Evolutionary conservation across 1,284 basidiomycete genomes (phyloP), one percentile per base, ranked within the genome.

Genomic region (Heterobasidion occidentale): DNA sequence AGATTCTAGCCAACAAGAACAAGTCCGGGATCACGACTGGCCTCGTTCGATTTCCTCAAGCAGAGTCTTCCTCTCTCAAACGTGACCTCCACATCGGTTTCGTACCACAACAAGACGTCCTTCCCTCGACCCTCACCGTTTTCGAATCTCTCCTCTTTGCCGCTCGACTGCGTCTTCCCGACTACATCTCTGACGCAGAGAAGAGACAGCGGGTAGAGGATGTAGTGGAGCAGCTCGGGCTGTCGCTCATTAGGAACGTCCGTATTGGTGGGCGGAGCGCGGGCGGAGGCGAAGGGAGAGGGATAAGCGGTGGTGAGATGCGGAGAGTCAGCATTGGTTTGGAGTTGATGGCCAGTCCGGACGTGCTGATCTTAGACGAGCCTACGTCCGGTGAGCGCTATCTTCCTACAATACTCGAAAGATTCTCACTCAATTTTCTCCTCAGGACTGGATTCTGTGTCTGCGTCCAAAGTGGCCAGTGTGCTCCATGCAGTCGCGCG

Each of bases 291-390:
- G 86, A 88, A 67, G 78, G 81, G 57, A 77, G 90, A 52, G 88
- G 92, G 1, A 92, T 94, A 48, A 90, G 87, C 57, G 92, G 92
- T 14, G 92, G 92, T 19, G 92, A 94, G 70, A 89, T 88, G 75
- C 79, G 90, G 46, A 77, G 92, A 46, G 83, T 95, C 15, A 88
- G 84, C 54, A 94, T 95, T 58, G 92, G 92, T 8, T 76, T 92
- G 55, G 88, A 92, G 64, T 75, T 94, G 27, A 86, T 94, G 53
- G 86, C 88, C 0, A 75, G 81, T 36, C 92, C 92, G 0, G 90
- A 92, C 64, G 77, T 94, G 7, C 70, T 94, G 48, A 81, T 94
- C 33, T 75, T 94, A 27, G 92, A 95, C 67, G 91, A 91, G 64
- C 90, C 90, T 7, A 92, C 90, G 1, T 86, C 91, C 46, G 77